Conservation (phyloP, 2,329 filamentous ascomycete species). For the Claviceps fusiformis region DNA sequence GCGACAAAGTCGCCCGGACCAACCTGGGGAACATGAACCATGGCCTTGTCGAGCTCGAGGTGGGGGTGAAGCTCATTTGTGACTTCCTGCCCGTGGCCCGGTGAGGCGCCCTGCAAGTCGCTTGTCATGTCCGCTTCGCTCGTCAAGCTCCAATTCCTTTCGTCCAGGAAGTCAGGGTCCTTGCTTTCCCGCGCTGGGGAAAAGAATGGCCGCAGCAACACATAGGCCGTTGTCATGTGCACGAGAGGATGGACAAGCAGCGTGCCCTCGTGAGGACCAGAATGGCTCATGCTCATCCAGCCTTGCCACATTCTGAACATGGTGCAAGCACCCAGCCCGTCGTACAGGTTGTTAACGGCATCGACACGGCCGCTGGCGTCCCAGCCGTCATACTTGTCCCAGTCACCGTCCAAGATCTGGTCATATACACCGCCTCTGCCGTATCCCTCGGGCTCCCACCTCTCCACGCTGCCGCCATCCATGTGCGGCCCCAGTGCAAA, state of each 20-base stretch:
- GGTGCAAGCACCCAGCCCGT: conserved; percentile 67
- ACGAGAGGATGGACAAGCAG: conserved; percentile 71
- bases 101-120: conserved; percentile 57
- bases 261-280: conserved; percentile 62
- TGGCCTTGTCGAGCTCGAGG: conserved; percentile 49
- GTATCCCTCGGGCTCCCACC: conserved; percentile 61
- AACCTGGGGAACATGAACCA: conserved; percentile 57
- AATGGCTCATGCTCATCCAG: conserved; percentile 70
- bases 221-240: conserved; percentile 63
- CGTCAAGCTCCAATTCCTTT: conserved; percentile 47
- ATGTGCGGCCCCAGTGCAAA: conserved; percentile 63
- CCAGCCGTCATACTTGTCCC: conserved; percentile 76
- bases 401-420: conserved; percentile 56
- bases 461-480: conserved; percentile 61
- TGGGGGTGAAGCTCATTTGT: conserved; percentile 58
- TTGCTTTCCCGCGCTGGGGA: conserved; percentile 25
- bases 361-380: conserved; percentile 56
- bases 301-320: conserved; percentile 86
- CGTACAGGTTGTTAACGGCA: conserved; percentile 62
- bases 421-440: conserved; percentile 56
- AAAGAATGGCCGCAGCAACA: conserved; percentile 77
- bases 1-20: conserved; percentile 65
- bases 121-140: conserved; percentile 31
- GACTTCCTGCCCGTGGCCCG: conserved; percentile 58
- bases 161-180: conserved; percentile 28